These are phyloP conservation scores for Suhomyces panamericanus DNA, from an alignment of 1,139 yeast species.

Conservation along the genomic window DNA sequence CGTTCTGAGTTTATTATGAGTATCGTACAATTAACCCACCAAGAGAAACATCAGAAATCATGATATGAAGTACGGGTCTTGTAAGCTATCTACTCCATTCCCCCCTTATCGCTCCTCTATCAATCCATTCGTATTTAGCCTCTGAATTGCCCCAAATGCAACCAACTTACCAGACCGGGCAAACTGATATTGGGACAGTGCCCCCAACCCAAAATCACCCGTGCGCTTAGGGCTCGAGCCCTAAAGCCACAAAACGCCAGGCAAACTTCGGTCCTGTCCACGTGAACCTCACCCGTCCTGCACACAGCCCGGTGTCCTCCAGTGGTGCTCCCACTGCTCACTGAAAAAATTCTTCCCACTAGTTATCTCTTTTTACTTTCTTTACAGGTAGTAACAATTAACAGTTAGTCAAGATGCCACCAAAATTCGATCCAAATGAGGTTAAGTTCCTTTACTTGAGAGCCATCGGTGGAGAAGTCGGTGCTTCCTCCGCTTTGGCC, in stretches of 20 bases:
- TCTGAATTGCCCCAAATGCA: too few relatives aligned
- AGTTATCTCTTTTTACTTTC: constrained; percentile 7
- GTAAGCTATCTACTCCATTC: too few relatives aligned
- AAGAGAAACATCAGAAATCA: too few relatives aligned
- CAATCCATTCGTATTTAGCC: too few relatives aligned
- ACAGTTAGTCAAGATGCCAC: constrained; percentile 62
- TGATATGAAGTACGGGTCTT: too few relatives aligned
- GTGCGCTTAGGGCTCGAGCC: constrained; percentile 9
- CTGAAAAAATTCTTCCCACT: constrained; percentile 11
- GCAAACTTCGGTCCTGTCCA: background rate
- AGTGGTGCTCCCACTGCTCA: constrained; percentile 1
- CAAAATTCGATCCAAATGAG: constrained; percentile 98
- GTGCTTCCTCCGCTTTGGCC: constrained; percentile 99
- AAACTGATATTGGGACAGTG: too few relatives aligned
- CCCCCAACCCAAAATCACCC: too few relatives aligned
- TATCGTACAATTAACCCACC: too few relatives aligned
- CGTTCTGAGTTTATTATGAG: too few relatives aligned
- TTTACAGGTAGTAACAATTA: constrained; percentile 11
- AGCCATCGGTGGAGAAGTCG: constrained; percentile 99
- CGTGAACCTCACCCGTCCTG: constrained; percentile 3
- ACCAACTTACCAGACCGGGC: too few relatives aligned
- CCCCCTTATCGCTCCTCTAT: too few relatives aligned
- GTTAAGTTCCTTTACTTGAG: constrained; percentile 98
- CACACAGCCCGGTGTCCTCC: background rate
- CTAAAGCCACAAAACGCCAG: background rate